A percentile compares a stretch with the other conserved stretches of the same genome.
These are phyloP conservation scores for Alternaria burnsii DNA, from an alignment of 2,329 filamentous ascomycete genomes.

Conservation along the genomic window DNA sequence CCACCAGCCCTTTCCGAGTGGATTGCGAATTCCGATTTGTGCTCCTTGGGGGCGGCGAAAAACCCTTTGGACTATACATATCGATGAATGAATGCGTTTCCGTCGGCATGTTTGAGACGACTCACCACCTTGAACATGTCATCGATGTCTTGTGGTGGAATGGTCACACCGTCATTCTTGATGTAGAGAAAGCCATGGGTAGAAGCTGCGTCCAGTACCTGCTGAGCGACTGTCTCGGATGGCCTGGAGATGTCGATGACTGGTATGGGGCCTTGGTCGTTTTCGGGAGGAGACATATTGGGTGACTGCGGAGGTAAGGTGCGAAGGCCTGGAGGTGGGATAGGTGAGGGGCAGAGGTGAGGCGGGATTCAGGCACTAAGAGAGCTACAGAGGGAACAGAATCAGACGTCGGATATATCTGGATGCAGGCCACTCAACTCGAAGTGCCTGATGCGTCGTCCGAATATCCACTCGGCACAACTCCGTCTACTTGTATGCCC, in stretches of 20 bases:
- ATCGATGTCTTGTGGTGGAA: constrained; percentile 71
- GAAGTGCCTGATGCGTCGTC: background rate
- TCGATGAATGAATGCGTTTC: constrained; percentile 2
- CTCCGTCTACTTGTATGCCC: background rate
- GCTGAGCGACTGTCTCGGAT: constrained; percentile 67
- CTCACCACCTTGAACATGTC: constrained; percentile 77
- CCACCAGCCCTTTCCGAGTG: constrained; percentile 62
- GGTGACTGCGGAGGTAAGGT: background rate
- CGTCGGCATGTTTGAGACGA: background rate
- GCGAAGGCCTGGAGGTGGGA: background rate
- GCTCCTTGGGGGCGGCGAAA: constrained; percentile 73
- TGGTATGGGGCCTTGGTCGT: constrained; percentile 64
- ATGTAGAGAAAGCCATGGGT: constrained; percentile 92
- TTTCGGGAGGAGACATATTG: constrained; percentile 26
- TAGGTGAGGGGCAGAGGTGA: constrained; percentile 13
- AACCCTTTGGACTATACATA: constrained; percentile 70
- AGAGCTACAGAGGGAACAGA: background rate
- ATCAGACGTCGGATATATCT: background rate
- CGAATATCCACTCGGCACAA: background rate
- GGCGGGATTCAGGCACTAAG: background rate
- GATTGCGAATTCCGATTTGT: constrained; percentile 80
- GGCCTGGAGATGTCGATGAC: constrained; percentile 80
- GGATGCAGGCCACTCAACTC: background rate
- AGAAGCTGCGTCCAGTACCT: constrained; percentile 79
- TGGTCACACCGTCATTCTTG: constrained; percentile 74